These are phyloP conservation scores for Talaromyces sp. DNA, from an alignment of 2,329 filamentous ascomycete genomes.

Conservation along the genomic window DNA sequence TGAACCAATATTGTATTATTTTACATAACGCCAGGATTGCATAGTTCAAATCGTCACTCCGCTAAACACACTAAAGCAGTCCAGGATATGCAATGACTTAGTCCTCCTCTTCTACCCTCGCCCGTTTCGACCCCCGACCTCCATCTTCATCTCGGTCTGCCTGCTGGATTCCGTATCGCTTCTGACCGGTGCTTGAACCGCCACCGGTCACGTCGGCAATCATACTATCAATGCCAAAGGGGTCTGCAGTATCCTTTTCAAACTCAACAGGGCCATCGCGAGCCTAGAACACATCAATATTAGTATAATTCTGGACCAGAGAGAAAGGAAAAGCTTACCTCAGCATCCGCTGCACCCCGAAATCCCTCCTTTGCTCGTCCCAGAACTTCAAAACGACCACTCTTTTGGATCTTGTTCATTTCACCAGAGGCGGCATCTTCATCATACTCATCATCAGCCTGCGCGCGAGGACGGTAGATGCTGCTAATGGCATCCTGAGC, in stretches of 20 bases:
- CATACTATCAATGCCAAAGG: slow-evolving; percentile 93
- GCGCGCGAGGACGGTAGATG: slow-evolving; percentile 78
- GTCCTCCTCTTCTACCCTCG: slow-evolving; percentile 65
- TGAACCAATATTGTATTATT: too few species aligned
- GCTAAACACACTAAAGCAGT: not conserved
- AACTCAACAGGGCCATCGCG: slow-evolving; percentile 93
- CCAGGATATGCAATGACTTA: not conserved
- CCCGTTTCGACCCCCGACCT: slow-evolving; percentile 74
- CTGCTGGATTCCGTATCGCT: slow-evolving; percentile 43
- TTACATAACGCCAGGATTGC: too few species aligned
- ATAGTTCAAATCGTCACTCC: too few species aligned
- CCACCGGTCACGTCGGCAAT: slow-evolving; percentile 68
- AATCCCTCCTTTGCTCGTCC: slow-evolving; percentile 81
- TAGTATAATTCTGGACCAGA: not conserved
- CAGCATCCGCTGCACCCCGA: slow-evolving; percentile 72
- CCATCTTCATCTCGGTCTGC: slow-evolving; percentile 55
- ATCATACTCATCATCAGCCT: slow-evolving; percentile 67
- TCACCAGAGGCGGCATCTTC: slow-evolving; percentile 75
- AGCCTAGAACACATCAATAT: slow-evolving; percentile 43
- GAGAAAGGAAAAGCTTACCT: slow-evolving; percentile 51
- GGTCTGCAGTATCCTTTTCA: slow-evolving; percentile 80
- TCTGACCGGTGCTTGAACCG: slow-evolving; percentile 50
- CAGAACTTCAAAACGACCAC: slow-evolving; percentile 79
- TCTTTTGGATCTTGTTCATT: slow-evolving; percentile 82
- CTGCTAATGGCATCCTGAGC: slow-evolving; percentile 91